Percentiles rank a stretch among this genome's conserved stretches.
Conservation (phyloP, 805 yeast species). For the Yamadazyma tumulicola region DNA sequence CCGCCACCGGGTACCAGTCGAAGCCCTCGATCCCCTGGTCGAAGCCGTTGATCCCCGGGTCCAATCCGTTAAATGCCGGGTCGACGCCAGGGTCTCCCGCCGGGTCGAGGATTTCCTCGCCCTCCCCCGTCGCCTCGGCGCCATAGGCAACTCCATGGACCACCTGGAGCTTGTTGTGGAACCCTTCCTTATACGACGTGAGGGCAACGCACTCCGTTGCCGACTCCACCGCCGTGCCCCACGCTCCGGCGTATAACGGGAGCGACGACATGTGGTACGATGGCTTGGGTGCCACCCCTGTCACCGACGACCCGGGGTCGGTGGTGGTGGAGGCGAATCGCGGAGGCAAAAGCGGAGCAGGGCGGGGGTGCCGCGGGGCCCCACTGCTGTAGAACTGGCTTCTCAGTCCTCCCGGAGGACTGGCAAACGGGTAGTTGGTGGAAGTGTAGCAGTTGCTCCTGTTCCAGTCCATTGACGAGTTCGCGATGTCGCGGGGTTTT, state of each 20-base stretch:
- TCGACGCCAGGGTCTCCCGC: too few species aligned
- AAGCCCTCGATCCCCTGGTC: slow-evolving; percentile 24
- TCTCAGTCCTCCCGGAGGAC: slow-evolving; percentile 11
- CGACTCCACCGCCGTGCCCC: slow-evolving; percentile 21
- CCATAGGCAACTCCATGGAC: slow-evolving; percentile 29
- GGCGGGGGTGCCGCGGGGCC: too few species aligned
- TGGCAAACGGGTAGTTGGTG: slow-evolving; percentile 6
- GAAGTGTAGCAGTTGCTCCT: too few species aligned
- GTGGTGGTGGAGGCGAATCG: not conserved
- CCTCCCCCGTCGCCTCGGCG: slow-evolving; percentile 16
- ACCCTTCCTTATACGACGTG: slow-evolving; percentile 80
- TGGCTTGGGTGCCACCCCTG: slow-evolving; percentile 3
- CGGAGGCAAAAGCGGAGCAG: too few species aligned
- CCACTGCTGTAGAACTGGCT: slow-evolving; percentile 8
- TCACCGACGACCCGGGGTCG: not conserved
- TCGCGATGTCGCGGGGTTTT: too few species aligned
- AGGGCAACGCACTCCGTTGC: slow-evolving; percentile 54
- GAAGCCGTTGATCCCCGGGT: slow-evolving; percentile 1
- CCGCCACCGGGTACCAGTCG: slow-evolving; percentile 48
- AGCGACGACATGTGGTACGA: slow-evolving; percentile 25
- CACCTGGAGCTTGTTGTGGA: slow-evolving; percentile 61
- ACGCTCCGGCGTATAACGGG: slow-evolving; percentile 36
- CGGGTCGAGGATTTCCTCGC: too few species aligned
- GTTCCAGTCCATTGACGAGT: too few species aligned
- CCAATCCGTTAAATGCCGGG: slow-evolving; percentile 12